A percentile compares a stretch with the other conserved stretches of the same genome.
Evolutionary conservation across 2,329 filamentous ascomycete species (phyloP).

Genomic region (Venturia effusa): DNA sequence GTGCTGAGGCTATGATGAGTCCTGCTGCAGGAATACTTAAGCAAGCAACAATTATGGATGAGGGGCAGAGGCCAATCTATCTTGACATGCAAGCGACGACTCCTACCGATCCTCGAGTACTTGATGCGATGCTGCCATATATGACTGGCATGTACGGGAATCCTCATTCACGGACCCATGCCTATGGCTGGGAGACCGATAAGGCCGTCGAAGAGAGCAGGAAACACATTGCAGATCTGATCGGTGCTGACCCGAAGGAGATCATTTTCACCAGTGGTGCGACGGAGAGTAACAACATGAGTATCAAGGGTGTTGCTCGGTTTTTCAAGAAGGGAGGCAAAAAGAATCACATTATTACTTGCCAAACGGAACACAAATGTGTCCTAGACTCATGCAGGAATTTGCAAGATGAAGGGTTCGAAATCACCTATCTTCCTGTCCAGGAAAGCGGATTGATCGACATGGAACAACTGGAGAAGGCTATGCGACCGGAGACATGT

Average conservation of each 20-base stretch:
- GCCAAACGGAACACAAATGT: conserved; percentile 97
- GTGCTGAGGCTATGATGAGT: conserved; percentile 61
- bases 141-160: conserved; percentile 93
- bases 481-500: conserved; percentile 81
- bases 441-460: conserved; percentile 75
- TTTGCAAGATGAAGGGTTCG: conserved; percentile 91
- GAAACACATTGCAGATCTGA: conserved; percentile 70
- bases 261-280: conserved; percentile 98
- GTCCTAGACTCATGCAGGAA: conserved; percentile 95
- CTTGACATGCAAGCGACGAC: conserved; percentile 98
- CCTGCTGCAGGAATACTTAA: conserved; percentile 69
- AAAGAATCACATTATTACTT: conserved; percentile 98
- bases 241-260: conserved; percentile 92
- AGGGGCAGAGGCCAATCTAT: conserved; percentile 89
- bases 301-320: conserved; percentile 91
- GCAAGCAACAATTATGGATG: conserved; percentile 64
- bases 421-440: conserved; percentile 94
- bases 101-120: conserved; percentile 82
- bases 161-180: conserved; percentile 92
- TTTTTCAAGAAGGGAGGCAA: conserved; percentile 90
- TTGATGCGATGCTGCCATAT: conserved; percentile 94
- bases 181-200: conserved; percentile 97
- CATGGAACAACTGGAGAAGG: conserved; percentile 73
- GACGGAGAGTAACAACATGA: conserved; percentile 99
- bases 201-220: conserved; percentile 84